phyloP scores from a whole-genome alignment of 2,329 filamentous ascomycete genomes.

The Aphanocladium album region DNA sequence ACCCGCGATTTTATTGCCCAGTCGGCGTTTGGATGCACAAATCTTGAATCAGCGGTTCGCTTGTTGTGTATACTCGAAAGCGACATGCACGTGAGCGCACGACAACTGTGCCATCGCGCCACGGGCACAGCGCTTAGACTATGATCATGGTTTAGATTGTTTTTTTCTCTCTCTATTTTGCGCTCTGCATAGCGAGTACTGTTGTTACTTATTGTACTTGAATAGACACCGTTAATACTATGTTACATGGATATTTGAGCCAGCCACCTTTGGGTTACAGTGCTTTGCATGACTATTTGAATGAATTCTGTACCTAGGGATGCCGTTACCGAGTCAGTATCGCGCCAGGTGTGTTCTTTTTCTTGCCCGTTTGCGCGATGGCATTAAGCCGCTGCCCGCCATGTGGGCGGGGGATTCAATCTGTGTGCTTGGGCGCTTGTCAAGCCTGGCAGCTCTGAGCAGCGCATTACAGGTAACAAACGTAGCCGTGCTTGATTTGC shows the following conservation, averaged over 20 bases:
- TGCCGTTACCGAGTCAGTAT: too few species aligned
- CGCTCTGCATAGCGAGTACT: conserved; percentile 8
- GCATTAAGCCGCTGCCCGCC: too few species aligned
- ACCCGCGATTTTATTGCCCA: not conserved
- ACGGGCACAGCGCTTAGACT: not conserved
- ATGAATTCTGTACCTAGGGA: too few species aligned
- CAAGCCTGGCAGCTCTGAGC: too few species aligned
- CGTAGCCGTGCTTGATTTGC: too few species aligned
- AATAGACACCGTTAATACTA: not conserved
- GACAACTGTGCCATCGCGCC: not conserved
- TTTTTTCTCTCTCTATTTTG: not conserved
- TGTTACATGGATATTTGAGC: not conserved
- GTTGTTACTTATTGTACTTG: not conserved
- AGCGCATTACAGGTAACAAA: too few species aligned
- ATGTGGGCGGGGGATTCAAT: too few species aligned
- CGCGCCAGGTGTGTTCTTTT: too few species aligned
- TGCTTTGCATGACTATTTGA: too few species aligned
- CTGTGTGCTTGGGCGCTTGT: too few species aligned
- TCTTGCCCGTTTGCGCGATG: too few species aligned
- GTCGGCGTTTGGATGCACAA: not conserved
- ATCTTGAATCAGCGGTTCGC: not conserved
- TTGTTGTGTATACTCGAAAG: not conserved
- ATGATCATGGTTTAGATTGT: not conserved
- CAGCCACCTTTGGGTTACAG: too few species aligned
- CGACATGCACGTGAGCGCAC: not conserved